phyloP scores from a whole-genome alignment of 371 early-diverging fungal genomes.

The Rhizopus stolonifer region DNA sequence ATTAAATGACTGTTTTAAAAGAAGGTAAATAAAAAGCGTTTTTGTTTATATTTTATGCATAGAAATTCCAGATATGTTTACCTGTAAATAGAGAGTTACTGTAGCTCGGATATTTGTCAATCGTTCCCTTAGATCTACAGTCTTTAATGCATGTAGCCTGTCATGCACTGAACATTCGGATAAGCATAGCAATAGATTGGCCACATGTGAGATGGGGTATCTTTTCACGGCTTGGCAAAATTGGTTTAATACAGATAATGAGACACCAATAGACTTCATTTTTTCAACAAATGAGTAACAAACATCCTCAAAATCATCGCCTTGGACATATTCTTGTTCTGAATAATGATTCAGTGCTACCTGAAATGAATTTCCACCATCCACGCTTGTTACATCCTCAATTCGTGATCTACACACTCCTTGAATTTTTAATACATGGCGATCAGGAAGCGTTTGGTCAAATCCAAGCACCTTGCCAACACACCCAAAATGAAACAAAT shows the following conservation, averaged over 20 bases:
- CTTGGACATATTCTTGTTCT: background rate
- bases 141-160: slow-evolving; percentile 62
- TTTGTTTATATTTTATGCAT: slow-evolving; percentile 12
- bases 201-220: slow-evolving; percentile 55
- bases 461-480: slow-evolving; percentile 28
- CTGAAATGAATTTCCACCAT: slow-evolving; percentile 12
- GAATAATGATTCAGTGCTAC: slow-evolving; percentile 20
- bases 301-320: slow-evolving; percentile 18
- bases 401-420: slow-evolving; percentile 38
- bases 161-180: slow-evolving; percentile 68
- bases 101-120: slow-evolving; percentile 53
- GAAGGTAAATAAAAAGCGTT: slow-evolving; percentile 6
- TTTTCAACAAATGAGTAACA: slow-evolving; percentile 53
- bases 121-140: slow-evolving; percentile 53
- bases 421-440: slow-evolving; percentile 22
- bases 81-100: slow-evolving; percentile 72
- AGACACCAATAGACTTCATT: slow-evolving; percentile 65
- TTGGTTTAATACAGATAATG: slow-evolving; percentile 58
- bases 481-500: slow-evolving; percentile 27
- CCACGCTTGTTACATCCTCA: slow-evolving; percentile 19
- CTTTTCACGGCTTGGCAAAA: slow-evolving; percentile 50
- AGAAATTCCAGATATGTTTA: slow-evolving; percentile 23
- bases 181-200: slow-evolving; percentile 67
- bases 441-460: slow-evolving; percentile 25
- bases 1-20: slow-evolving; percentile 9